Evolutionary conservation across 345 rosid species (phyloP).

Genomic region (Carallia pectinifolia): DNA sequence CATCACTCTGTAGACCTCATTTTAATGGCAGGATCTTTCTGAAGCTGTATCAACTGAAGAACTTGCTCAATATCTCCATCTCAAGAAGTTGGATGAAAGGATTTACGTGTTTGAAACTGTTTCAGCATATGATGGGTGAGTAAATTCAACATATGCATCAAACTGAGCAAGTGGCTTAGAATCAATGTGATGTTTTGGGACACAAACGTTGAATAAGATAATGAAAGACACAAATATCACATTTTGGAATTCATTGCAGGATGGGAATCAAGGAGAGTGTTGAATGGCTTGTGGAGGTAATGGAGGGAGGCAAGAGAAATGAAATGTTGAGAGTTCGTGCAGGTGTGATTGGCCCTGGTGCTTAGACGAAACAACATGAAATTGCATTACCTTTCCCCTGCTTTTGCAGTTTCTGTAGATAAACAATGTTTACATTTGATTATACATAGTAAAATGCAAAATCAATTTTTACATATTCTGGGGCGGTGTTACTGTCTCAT

Average conservation of each 20-base stretch:
- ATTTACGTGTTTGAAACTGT: conserved; percentile 88
- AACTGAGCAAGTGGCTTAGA: too few species aligned
- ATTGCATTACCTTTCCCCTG: neutral
- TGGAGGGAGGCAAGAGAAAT: conserved; percentile 96
- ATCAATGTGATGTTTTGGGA: neutral
- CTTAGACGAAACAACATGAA: conserved; percentile 18
- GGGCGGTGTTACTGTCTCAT: neutral
- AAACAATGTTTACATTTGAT: conserved; percentile 34
- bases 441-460: conserved; percentile 13
- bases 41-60: conserved; percentile 82
- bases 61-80: conserved; percentile 71
- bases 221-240: neutral
- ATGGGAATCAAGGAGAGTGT: conserved; percentile 82
- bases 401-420: conserved; percentile 46
- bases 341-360: conserved; percentile 42
- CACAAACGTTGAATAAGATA: too few species aligned
- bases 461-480: neutral
- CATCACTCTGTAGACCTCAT: conserved; percentile 9
- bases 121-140: conserved; percentile 88
- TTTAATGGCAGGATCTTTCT: conserved; percentile 63
- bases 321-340: conserved; percentile 76
- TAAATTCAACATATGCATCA: neutral
- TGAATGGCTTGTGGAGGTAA: conserved; percentile 85
- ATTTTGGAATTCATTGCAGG: conserved; percentile 39
- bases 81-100: conserved; percentile 90